Evolutionary conservation across 176 grass and related monocot species (phyloP), one percentile per base, ranked within the genome.

Genomic region (Raddia guianensis): DNA sequence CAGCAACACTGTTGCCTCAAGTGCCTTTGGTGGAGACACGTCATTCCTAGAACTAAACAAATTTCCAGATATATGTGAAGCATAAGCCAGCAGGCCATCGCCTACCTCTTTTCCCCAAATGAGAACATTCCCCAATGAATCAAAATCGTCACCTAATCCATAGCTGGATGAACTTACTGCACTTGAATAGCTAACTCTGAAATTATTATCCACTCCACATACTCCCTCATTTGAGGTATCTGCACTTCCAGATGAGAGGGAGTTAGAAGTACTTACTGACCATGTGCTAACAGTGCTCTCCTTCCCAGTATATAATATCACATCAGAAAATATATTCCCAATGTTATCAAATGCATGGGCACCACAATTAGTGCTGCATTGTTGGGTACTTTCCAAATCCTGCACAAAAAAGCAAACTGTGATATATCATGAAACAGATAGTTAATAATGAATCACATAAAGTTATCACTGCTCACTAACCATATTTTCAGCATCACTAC

Each of bases 61-160:
- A 54, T 50, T 84, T 66, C 58, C 76, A 87, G 49, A 54, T 65
- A 50, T 77, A 66, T 84, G 85, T 2, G 68, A 59, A 77, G 75
- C 77, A 84, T 82, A 78, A 21, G 81, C 85, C 55, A 86, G 79
- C 3, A 73, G 27, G 18, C 83, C 53, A 90, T 90, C 79, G 62
- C 87, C 84, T 68, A 85, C 75, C 14, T 73, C 87, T 82, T 85
- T 82, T 12, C 89, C 89, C 93, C 93, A 95, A 68, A 95, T 83
- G 43, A 92, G 72, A 77, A 92, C 78, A 85, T 92, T 85, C 12
- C 89, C 87, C 72, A 88, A 68, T 33, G 84, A 74, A 70, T 95
- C 93, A 68, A 95, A 95, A 80, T 92, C 90, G 54, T 92, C 93
- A 87, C 84, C 84, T 71, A 89, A 95, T 35, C 89, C 89, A 85